phyloP scores from a whole-genome alignment of 768 basidiomycete species.

The Agrocybe praecox region DNA sequence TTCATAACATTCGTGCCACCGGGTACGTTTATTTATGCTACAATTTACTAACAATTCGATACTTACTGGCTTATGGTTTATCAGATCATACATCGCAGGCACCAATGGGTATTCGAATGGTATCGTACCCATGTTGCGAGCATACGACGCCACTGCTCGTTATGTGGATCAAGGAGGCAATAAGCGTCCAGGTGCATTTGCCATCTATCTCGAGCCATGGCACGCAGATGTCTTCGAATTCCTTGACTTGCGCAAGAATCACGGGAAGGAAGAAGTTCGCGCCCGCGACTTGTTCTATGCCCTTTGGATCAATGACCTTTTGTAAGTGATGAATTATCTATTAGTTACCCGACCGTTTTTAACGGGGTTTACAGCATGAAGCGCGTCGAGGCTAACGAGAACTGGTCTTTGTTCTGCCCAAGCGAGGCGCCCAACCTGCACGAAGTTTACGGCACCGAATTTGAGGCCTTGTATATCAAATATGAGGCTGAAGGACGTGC shows the following conservation, averaged over 20 bases:
- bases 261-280: constrained; percentile 96
- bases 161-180: constrained; percentile 99
- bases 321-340: constrained; percentile 51
- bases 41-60: neutral
- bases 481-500: constrained; percentile 92
- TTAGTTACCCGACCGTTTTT: neutral
- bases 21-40: constrained; percentile 53
- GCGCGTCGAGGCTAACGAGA: constrained; percentile 84
- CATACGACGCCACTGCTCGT: constrained; percentile 95
- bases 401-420: constrained; percentile 98
- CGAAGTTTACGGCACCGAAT: constrained; percentile 90
- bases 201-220: constrained; percentile 99
- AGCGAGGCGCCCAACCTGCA: constrained; percentile 91
- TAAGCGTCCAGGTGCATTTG: constrained; percentile 98
- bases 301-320: constrained; percentile 96
- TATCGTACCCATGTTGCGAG: constrained; percentile 98
- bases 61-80: constrained; percentile 4
- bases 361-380: constrained; percentile 71
- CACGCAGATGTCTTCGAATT: constrained; percentile 98
- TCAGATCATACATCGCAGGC: constrained; percentile 95
- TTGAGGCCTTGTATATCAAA: constrained; percentile 80
- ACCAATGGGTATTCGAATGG: constrained; percentile 99
- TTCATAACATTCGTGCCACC: constrained; percentile 95
- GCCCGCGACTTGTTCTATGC: constrained; percentile 98
- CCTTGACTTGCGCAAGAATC: constrained; percentile 97